These are phyloP conservation scores for Cymbopogon citratus DNA, from an alignment of 176 grass and related monocot species.

Conservation along the genomic window DNA sequence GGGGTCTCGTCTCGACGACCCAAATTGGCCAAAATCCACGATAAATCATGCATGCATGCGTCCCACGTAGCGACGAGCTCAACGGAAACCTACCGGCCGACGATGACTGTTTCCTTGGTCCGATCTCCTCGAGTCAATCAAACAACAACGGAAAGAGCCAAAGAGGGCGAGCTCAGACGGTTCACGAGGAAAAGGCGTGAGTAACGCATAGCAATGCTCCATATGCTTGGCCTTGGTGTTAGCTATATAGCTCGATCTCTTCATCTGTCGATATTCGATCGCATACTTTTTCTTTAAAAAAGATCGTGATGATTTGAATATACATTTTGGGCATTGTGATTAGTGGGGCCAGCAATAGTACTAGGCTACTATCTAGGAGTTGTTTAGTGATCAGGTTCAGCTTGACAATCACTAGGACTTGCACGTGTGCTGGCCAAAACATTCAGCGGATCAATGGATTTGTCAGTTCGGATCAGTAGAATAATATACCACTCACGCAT, in stretches of 20 bases:
- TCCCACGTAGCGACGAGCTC: background rate
- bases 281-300: background rate
- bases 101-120: background rate
- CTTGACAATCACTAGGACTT: slow-evolving; percentile 11
- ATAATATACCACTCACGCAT: background rate
- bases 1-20: background rate
- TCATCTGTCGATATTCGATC: background rate
- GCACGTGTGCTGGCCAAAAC: slow-evolving; percentile 38
- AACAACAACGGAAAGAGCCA: background rate
- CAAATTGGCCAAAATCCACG: background rate
- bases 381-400: background rate
- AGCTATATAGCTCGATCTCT: no score
- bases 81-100: background rate
- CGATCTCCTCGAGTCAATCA: slow-evolving; percentile 26
- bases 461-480: background rate
- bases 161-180: background rate
- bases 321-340: background rate
- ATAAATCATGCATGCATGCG: slow-evolving; percentile 1
- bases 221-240: no score
- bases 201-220: no score
- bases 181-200: slow-evolving; percentile 22
- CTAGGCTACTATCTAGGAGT: no score
- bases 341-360: background rate
- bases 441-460: slow-evolving; percentile 26
- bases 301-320: background rate